Evolutionary conservation across 1,284 basidiomycete genomes (phyloP).

Genomic region (Pseudozyma pruni): DNA sequence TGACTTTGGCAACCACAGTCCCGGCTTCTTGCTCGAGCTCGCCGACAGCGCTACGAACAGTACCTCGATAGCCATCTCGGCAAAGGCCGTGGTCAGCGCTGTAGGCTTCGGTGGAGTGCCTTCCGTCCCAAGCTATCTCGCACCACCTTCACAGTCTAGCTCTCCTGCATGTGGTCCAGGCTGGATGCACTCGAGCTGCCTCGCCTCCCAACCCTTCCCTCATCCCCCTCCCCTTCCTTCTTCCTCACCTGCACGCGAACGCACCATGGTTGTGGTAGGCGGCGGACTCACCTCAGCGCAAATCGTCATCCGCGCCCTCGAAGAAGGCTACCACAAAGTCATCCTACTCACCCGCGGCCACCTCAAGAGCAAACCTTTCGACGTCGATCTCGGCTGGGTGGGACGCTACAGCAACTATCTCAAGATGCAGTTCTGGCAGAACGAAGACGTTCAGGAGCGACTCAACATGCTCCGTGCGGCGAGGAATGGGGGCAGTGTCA

Average conservation of each 20-base stretch:
- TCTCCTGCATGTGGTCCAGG: conserved; percentile 36
- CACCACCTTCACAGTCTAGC: not conserved
- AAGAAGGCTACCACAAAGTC: conserved; percentile 61
- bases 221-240: conserved; percentile 29
- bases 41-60: conserved; percentile 5
- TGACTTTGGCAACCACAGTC: conserved; percentile 23
- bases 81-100: conserved; percentile 61
- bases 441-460: conserved; percentile 49
- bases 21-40: conserved; percentile 38
- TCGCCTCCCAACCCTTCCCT: conserved; percentile 47
- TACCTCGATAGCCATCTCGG: conserved; percentile 15
- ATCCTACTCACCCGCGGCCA: conserved; percentile 63
- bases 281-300: conserved; percentile 69
- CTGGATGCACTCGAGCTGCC: conserved; percentile 67
- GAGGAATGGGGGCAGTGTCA: conserved; percentile 66
- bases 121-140: conserved; percentile 47
- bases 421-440: conserved; percentile 67
- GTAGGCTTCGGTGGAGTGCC: conserved; percentile 64
- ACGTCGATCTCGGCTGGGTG: conserved; percentile 63
- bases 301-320: conserved; percentile 62
- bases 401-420: conserved; percentile 60
- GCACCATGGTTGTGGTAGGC: conserved; percentile 64
- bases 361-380: conserved; percentile 67
- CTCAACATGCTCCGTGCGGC: conserved; percentile 54
- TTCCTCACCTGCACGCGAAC: conserved; percentile 10